Evolutionary conservation across 73 alveolate genomes (phyloP), one percentile per base, ranked within the genome.

Genomic region (Paramecium pentaurelia): DNA sequence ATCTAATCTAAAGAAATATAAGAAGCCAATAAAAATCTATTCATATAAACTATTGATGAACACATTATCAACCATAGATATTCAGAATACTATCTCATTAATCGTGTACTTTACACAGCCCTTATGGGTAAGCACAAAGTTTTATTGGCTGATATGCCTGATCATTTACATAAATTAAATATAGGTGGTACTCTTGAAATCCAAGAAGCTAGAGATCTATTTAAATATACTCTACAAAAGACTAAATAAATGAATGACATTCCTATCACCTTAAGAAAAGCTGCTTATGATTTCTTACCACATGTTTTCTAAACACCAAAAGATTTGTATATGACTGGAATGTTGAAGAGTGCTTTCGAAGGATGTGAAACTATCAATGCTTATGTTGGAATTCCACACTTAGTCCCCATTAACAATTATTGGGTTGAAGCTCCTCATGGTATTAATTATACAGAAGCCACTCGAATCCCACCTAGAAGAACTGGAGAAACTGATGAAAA

Each of bases 371-470:
- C 94, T 1, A 60, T 93, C 3, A 88, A 83, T 34, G 98, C 96
- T 0, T 95, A 92, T 95, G 96, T 97, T 9, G 99, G 98, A 3
- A 92, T 93, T 3, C 99, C 98, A 36, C 99, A 97, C 47, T 86
- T 73, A 84, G 94, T 90, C 3, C 99, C 99, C 25, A 96, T 97
- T 11, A 94, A 96, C 75, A 84, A 94, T 71, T 97, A 97, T 70
- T 97, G 99, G 99, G 94, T 77, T 20, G 98, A 97, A n/a, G 98
- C 99, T 0, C 98, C 99, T 27, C 93, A 91, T 47, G 99, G 99
- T 11, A 93, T 97, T 5, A 97, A 95, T 84, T 94, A 71, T 93
- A 47, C 97, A 14, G 95, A 97, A 88, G 99, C 99, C 6, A 97
- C 98, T n/a, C 77, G 93, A 71, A 95, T 97, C 1, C 99, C 99